Percentiles rank a stretch among this genome's conserved stretches.
phyloP scores from a whole-genome alignment of 345 rosid genomes.

The Reutealis trisperma region DNA sequence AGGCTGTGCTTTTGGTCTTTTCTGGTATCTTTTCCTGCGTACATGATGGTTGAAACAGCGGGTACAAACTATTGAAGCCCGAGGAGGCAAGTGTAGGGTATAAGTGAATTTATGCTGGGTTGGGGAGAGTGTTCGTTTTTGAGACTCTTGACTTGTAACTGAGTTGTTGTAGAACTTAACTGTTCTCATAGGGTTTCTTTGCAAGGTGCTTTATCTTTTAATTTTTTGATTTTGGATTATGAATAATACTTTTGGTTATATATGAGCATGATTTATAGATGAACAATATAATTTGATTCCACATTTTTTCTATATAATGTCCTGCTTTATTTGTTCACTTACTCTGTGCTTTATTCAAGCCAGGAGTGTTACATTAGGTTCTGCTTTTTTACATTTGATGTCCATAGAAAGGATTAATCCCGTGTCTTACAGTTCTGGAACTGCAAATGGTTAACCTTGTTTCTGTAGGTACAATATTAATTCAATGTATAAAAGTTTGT shows the following conservation, averaged over 20 bases:
- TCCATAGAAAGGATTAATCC: neutral
- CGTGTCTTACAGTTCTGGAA: too few relatives aligned
- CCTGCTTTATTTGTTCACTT: neutral
- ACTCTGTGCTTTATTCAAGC: neutral
- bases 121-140: neutral
- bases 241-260: neutral
- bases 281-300: neutral
- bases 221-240: neutral
- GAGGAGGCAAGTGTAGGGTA: too few relatives aligned
- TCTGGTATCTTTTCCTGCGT: neutral
- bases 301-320: neutral
- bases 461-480: neutral
- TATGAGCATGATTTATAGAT: neutral
- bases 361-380: neutral
- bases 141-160: neutral
- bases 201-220: neutral
- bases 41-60: neutral
- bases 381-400: neutral
- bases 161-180: neutral
- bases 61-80: neutral
- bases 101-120: neutral
- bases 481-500: neutral
- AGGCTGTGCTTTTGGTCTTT: constrained; percentile 2
- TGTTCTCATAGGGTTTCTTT: neutral
- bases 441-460: too few relatives aligned